Evolutionary conservation across 345 rosid species (phyloP), one percentile per base, ranked within the genome.

Genomic region (Populus deltoides): DNA sequence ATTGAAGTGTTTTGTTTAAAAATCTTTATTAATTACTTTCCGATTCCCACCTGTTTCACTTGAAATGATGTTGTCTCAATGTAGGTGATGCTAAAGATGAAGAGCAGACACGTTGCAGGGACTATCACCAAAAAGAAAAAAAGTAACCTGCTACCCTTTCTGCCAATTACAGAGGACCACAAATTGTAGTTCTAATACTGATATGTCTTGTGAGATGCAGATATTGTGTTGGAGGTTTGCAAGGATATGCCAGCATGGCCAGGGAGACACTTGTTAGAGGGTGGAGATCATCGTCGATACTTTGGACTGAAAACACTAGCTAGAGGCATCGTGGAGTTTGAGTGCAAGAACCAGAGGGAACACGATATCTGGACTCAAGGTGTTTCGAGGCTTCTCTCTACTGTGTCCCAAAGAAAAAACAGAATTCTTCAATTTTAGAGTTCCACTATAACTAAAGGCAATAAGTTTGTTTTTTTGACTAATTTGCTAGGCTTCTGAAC

Each of bases 241-340:
- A 89, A 83, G 78, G 93, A 92, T 81, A 75, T 93, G 88, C 84
- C 96, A 7, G 93, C 99, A 24, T 96, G 97, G 97, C 90, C 98
- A 0, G 99, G 98, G 12, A 90, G 99, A 81, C 92, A 90, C 75
- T 68, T 92, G 59, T 86, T 91, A n/a, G 86, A 93, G 18, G 84
- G 84, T 7, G 90, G 94, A 25, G 92, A 88, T 73, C 84, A 92
- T 81, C 88, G 90, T 13, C 83, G 85, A 43, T 93, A 96, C 90
- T 96, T 93, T 35, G 99, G 97, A 31, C 80, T 92, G 75, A 91
- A 89, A 84, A 93, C 97, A 0, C 87, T 83, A 51, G 66, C 89
- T 1, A 86, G 92, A 83, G 93, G 97, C 27, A 41, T 91, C 0
- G 78, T 93, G 3, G 99, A 96, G 78, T 93, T 96, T 5, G 98